phyloP scores from a whole-genome alignment of 1,139 yeast genomes.

The Saccharomyces uvarum region DNA sequence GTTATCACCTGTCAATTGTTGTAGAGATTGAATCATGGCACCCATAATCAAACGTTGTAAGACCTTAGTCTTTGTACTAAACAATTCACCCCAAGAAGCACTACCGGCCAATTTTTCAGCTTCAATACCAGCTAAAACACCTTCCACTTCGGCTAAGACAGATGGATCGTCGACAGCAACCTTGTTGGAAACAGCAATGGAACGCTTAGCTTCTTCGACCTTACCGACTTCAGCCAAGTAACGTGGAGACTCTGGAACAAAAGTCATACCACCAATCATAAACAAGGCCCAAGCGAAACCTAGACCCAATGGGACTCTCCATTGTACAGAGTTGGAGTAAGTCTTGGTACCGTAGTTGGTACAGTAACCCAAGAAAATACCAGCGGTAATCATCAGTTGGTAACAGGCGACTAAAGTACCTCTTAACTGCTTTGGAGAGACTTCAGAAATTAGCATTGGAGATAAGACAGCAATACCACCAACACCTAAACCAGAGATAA shows the following conservation, averaged over 20 bases:
- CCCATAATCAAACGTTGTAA: constrained; percentile 42
- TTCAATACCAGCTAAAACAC: constrained; percentile 54
- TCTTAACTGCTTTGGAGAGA: constrained; percentile 58
- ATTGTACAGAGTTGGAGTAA: constrained; percentile 42
- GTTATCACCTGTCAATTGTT: too few relatives aligned
- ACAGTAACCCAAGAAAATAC: constrained; percentile 30
- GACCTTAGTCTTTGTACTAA: constrained; percentile 47
- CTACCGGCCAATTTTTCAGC: constrained; percentile 53
- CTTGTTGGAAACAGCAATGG: constrained; percentile 50
- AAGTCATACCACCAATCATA: constrained; percentile 45
- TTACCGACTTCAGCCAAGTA: constrained; percentile 47
- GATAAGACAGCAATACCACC: constrained; percentile 54
- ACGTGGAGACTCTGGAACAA: constrained; percentile 75
- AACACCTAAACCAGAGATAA: constrained; percentile 31
- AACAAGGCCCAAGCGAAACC: constrained; percentile 38
- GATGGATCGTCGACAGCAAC: constrained; percentile 47
- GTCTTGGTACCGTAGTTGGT: constrained; percentile 50
- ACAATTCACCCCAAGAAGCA: constrained; percentile 53
- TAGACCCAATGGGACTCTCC: constrained; percentile 55
- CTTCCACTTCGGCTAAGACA: constrained; percentile 49
- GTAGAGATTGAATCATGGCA: constrained; percentile 9
- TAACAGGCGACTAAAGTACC: constrained; percentile 56
- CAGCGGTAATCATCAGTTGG: constrained; percentile 56
- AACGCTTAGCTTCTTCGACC: constrained; percentile 47
- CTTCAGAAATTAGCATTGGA: constrained; percentile 57